Evolutionary conservation across 176 grass and related monocot species (phyloP), one percentile per base, ranked within the genome.

Genomic region (Raddia guianensis): DNA sequence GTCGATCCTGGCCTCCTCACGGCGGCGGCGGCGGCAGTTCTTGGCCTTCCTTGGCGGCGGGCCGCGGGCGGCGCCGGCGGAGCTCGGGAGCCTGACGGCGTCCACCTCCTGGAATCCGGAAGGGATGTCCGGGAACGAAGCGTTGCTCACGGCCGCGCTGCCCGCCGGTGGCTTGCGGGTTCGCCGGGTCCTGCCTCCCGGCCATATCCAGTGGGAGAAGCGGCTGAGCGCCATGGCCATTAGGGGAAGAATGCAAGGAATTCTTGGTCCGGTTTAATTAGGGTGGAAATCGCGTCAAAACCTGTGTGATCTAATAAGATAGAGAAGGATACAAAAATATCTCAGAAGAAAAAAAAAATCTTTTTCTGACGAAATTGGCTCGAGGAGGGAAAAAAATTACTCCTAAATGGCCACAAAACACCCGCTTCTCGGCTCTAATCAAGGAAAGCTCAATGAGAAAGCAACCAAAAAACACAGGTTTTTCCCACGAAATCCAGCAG

Each of bases 21-120:
- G 72, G 66, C 50, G 69, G 27, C 20, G 65, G 9, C 78, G 77
- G n/a, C 37, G 76, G n/a, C 37, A 72, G 73, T 7, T 86, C 53
- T 75, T 82, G 15, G 67, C 66, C 90, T 89, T 92, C 55, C 64
- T 80, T 15, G 58, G 48, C 34, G 46, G 49, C 12, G 52, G 40
- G 58, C 58, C 20, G 9, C 20, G 58, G 5, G 58, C 51, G 13
- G 14, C 58, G 62, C 50, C 51, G 43, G 35, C 21, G 40, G 62
- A 53, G 66, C 42, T 85, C 8, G 75, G 33, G 20, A 52, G 14
- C 40, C 72, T 86, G 43, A 76, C 19, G 35, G 72, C 63, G 45
- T 75, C 90, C 4, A 78, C 76, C 65, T 96, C 93, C 40, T 75
- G 67, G 42, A 90, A 88, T 5, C 93, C 93, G 10, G 85, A 90